Evolutionary conservation across 2,329 filamentous ascomycete genomes (phyloP).

Genomic region (Colletotrichum sp.): DNA sequence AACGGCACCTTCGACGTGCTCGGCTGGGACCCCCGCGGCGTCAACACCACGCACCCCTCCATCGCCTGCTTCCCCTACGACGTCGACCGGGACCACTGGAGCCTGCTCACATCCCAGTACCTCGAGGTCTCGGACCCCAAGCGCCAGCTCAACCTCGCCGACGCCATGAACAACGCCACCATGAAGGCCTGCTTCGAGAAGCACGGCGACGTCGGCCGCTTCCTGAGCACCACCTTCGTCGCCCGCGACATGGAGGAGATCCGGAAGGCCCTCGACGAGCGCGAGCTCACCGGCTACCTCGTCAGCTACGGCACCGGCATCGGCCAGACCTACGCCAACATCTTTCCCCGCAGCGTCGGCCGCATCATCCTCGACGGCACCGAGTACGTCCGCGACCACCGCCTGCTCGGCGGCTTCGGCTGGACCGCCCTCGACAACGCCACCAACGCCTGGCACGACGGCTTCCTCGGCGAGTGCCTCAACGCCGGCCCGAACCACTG

Average conservation of each 20-base stretch:
- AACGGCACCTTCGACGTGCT: conserved; percentile 49
- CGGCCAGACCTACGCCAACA: conserved; percentile 54
- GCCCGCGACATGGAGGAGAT: conserved; percentile 55
- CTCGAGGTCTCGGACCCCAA: conserved; percentile 37
- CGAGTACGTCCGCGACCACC: conserved; percentile 50
- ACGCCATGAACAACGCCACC: conserved; percentile 50
- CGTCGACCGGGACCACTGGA: conserved; percentile 51
- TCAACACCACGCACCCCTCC: conserved; percentile 50
- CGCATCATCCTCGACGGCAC: conserved; percentile 54
- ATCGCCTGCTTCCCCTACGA: conserved; percentile 51
- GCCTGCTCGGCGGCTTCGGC: conserved; percentile 49
- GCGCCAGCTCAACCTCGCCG: conserved; percentile 44
- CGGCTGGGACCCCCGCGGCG: conserved; percentile 60
- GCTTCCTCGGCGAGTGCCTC: conserved; percentile 54
- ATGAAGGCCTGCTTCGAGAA: conserved; percentile 46
- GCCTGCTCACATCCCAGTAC: conserved; percentile 39
- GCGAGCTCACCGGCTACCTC: conserved; percentile 52
- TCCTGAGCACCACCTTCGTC: conserved; percentile 50
- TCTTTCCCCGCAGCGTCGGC: conserved; percentile 54
- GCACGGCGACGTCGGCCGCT: conserved; percentile 49
- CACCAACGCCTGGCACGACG: conserved; percentile 53
- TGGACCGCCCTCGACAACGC: conserved; percentile 52
- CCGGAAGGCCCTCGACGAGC: conserved; percentile 47
- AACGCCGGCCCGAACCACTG: conserved; percentile 50
- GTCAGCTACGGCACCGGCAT: conserved; percentile 58